Evolutionary conservation across 345 rosid species (phyloP).

Genomic region (Microthlaspi erraticum): DNA sequence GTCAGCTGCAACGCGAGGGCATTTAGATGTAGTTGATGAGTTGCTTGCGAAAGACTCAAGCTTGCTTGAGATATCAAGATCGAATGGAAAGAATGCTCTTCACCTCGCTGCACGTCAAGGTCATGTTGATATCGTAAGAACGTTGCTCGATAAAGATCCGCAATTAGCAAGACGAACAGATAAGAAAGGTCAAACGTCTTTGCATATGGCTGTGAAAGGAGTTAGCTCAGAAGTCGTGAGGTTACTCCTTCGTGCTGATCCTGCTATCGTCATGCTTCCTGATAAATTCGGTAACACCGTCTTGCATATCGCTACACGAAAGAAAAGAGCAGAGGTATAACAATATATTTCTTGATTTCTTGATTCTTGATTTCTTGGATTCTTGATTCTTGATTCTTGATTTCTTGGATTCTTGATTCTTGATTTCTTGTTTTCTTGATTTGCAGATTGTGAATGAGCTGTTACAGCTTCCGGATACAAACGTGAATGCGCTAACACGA

Average conservation of each 20-base stretch:
- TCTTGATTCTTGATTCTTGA: conserved; percentile 17
- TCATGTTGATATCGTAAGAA: conserved; percentile 75
- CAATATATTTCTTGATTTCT: too few relatives aligned
- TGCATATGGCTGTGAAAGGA: conserved; percentile 99
- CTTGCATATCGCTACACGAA: conserved; percentile 84
- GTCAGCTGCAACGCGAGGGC: conserved; percentile 86
- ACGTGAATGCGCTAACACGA: conserved; percentile 78
- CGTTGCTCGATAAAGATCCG: conserved; percentile 68
- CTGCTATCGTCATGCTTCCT: conserved; percentile 81
- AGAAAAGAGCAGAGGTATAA: conserved; percentile 87
- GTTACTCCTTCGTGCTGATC: conserved; percentile 73
- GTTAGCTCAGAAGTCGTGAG: conserved; percentile 64
- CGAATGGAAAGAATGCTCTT: conserved; percentile 89
- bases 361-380: background rate
- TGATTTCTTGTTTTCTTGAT: conserved; percentile 17
- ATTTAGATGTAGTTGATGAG: conserved; percentile 60
- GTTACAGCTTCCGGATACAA: conserved; percentile 66
- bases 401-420: background rate
- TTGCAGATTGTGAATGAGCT: conserved; percentile 70
- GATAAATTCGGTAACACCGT: conserved; percentile 86
- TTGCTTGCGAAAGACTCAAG: conserved; percentile 68
- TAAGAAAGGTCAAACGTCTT: conserved; percentile 92
- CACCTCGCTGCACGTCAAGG: conserved; percentile 96
- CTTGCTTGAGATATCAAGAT: conserved; percentile 63
- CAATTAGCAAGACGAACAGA: conserved; percentile 81